phyloP scores from a whole-genome alignment of 1,139 yeast genomes.

The Kodamaea suecica region DNA sequence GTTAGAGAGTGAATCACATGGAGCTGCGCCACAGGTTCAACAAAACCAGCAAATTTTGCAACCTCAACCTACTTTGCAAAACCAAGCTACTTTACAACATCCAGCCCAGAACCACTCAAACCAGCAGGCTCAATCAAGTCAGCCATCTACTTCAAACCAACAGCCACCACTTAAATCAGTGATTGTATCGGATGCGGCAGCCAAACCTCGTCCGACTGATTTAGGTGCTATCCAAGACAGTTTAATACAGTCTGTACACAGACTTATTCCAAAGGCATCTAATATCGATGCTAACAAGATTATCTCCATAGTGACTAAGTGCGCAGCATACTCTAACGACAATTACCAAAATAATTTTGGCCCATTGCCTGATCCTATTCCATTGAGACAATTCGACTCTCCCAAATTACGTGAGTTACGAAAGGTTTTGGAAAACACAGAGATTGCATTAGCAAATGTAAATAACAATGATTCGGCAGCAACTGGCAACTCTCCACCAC shows the following conservation, averaged over 20 bases:
- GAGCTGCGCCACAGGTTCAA: too few species aligned
- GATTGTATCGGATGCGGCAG: slow-evolving; percentile 3
- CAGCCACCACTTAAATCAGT: slow-evolving; percentile 2
- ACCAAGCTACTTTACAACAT: background rate
- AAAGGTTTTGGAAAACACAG: slow-evolving; percentile 49
- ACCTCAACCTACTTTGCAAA: background rate
- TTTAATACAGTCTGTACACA: slow-evolving; percentile 22
- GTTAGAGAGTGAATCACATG: slow-evolving; percentile 32
- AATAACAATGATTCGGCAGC: slow-evolving; percentile 5
- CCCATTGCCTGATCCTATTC: slow-evolving; percentile 64
- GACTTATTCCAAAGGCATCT: slow-evolving; percentile 13
- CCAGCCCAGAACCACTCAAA: background rate
- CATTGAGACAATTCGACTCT: slow-evolving; percentile 75
- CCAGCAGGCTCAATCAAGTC: background rate
- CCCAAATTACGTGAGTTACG: slow-evolving; percentile 68
- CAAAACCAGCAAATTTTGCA: slow-evolving; percentile 1
- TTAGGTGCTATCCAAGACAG: slow-evolving; percentile 24
- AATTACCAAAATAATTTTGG: slow-evolving; percentile 54
- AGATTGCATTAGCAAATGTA: slow-evolving; percentile 18
- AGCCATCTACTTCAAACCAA: background rate
- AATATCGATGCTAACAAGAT: slow-evolving; percentile 32
- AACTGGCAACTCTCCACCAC: slow-evolving; percentile 10
- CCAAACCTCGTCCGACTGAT: slow-evolving; percentile 24
- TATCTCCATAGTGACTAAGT: slow-evolving; percentile 30
- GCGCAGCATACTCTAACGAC: slow-evolving; percentile 31